These are phyloP conservation scores for Neurospora pannonica DNA, from an alignment of 495 filamentous ascomycete genomes.

Conservation along the genomic window DNA sequence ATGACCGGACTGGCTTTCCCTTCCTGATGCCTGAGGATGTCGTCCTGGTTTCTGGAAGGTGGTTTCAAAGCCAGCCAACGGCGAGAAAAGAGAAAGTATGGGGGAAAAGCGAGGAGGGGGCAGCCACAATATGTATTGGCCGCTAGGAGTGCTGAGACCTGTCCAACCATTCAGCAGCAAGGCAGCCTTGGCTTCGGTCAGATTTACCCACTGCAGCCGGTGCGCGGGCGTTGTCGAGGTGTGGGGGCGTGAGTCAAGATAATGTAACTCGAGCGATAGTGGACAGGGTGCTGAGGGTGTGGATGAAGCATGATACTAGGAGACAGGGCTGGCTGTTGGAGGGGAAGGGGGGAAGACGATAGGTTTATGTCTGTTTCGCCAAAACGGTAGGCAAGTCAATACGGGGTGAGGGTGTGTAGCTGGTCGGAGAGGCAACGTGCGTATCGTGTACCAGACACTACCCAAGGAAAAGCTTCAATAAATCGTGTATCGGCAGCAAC, in stretches of 20 bases:
- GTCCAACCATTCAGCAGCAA: background rate
- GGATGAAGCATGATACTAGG: slow-evolving; percentile 8
- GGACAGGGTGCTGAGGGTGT: slow-evolving; percentile 16
- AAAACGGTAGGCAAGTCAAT: slow-evolving; percentile 8
- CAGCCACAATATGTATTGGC: slow-evolving; percentile 20
- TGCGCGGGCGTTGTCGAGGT: background rate
- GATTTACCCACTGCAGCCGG: slow-evolving; percentile 13
- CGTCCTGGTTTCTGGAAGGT: background rate
- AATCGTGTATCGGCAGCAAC: background rate
- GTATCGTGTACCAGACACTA: background rate
- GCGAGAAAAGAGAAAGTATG: slow-evolving; percentile 6
- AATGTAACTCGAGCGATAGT: slow-evolving; percentile 2
- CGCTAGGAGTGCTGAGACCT: background rate
- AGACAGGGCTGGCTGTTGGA: background rate
- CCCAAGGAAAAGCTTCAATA: slow-evolving; percentile 9
- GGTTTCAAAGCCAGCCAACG: slow-evolving; percentile 17
- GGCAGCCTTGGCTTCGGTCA: slow-evolving; percentile 17
- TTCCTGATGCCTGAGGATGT: background rate
- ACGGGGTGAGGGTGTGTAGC: background rate
- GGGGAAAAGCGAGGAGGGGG: slow-evolving; percentile 1
- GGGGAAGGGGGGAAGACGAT: background rate
- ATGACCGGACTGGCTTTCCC: background rate
- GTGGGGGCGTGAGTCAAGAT: slow-evolving; percentile 27
- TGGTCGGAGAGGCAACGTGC: background rate
- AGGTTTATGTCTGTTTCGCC: slow-evolving; percentile 19